These are phyloP conservation scores for Tolypocladium pustulatum DNA, from an alignment of 2,329 filamentous ascomycete genomes.

Conservation along the genomic window DNA sequence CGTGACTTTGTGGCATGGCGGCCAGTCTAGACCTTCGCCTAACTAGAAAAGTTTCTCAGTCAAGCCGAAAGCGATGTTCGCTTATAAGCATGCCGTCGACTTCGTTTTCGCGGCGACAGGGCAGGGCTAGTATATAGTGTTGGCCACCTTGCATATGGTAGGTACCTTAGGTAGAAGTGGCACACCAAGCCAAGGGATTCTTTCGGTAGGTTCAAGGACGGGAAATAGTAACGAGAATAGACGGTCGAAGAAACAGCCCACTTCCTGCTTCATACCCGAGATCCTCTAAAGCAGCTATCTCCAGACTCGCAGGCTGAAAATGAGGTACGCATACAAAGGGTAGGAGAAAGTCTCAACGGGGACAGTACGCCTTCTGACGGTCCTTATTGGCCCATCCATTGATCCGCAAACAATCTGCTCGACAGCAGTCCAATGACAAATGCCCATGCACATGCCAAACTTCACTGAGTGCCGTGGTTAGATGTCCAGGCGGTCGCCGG, in stretches of 20 bases:
- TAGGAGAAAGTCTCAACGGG: background rate
- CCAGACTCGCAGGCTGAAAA: background rate
- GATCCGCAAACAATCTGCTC: too few species aligned
- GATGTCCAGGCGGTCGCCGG: slow-evolving; percentile 9
- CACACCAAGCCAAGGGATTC: background rate
- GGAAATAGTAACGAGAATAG: background rate
- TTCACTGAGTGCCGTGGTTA: background rate
- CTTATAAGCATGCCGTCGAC: too few species aligned
- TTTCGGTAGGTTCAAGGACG: background rate
- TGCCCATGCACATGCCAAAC: background rate
- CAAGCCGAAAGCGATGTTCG: background rate
- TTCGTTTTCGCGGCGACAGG: background rate
- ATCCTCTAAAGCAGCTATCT: background rate
- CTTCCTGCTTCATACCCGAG: background rate
- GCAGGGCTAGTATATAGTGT: too few species aligned
- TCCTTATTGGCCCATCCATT: background rate
- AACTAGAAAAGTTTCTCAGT: background rate
- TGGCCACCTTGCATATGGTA: too few species aligned
- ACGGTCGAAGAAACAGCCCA: background rate
- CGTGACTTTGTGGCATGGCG: background rate
- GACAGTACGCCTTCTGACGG: background rate
- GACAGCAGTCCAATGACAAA: background rate
- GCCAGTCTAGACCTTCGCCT: background rate
- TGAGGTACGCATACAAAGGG: too few species aligned
- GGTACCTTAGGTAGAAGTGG: background rate